A percentile compares a stretch with the other conserved stretches of the same genome.
Evolutionary conservation across 208 protist genomes (phyloP).

Genomic region (Trypanosoma cruzi): DNA sequence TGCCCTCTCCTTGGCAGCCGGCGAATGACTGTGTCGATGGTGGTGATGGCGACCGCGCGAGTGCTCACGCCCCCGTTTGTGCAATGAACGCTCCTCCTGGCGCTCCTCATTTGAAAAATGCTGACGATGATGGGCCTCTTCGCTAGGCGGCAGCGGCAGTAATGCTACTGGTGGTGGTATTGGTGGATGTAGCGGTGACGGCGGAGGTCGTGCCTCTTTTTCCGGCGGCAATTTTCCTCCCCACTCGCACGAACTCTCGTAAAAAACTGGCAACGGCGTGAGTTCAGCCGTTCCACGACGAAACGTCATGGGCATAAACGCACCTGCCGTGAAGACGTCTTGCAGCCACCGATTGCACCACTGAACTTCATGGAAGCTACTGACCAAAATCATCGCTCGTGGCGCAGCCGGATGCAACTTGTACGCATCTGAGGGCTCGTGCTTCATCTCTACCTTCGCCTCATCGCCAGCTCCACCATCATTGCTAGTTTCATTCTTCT

Average conservation of each 20-base stretch:
- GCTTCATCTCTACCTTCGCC: background rate
- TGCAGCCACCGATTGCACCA: conserved; percentile 44
- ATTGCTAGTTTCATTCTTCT: background rate
- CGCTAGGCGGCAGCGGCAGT: background rate
- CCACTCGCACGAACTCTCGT: background rate
- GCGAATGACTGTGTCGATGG: background rate
- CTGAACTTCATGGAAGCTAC: conserved; percentile 41
- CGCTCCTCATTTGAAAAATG: background rate
- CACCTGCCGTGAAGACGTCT: conserved; percentile 56
- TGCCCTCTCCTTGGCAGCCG: conserved; percentile 5
- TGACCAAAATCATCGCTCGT: conserved; percentile 53
- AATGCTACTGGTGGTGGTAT: background rate
- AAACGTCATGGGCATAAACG: conserved; percentile 54
- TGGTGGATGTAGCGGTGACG: background rate
- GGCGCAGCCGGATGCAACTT: conserved; percentile 20
- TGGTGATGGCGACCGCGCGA: conserved; percentile 16
- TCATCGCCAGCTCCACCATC: background rate
- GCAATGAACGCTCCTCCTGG: background rate
- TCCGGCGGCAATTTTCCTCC: no score
- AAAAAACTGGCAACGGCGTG: conserved; percentile 16
- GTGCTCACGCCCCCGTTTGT: conserved; percentile 14
- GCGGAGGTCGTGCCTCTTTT: background rate
- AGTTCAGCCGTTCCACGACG: conserved; percentile 31
- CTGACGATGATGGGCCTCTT: background rate
- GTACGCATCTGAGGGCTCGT: background rate